A percentile compares a stretch with the other conserved stretches of the same genome.
These are phyloP conservation scores for Aureobasidium musti DNA, from an alignment of 2,329 filamentous ascomycete genomes.

Conservation along the genomic window DNA sequence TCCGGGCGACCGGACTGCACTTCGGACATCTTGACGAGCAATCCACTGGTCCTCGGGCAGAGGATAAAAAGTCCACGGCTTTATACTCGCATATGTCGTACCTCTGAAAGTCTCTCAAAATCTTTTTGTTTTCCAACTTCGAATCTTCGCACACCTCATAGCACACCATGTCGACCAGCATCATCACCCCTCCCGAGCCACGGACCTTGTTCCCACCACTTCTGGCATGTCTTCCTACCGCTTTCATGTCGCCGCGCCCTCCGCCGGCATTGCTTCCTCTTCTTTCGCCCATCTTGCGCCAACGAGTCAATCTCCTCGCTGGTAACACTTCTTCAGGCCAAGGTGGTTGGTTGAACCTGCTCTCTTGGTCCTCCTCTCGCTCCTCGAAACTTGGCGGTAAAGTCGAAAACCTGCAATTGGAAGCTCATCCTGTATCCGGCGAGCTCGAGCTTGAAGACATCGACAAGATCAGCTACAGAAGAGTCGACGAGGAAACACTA, in stretches of 20 bases:
- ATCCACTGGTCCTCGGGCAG: conserved; percentile 10
- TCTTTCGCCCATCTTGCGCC: conserved; percentile 64
- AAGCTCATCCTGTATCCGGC: conserved; percentile 79
- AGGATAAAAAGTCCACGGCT: too few species aligned
- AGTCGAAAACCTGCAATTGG: conserved; percentile 63
- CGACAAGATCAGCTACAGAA: conserved; percentile 62
- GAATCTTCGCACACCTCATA: too few species aligned
- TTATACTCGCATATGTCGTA: not conserved
- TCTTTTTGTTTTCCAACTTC: not conserved
- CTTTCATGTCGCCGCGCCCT: conserved; percentile 60
- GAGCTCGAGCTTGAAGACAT: conserved; percentile 76
- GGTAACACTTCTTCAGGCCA: conserved; percentile 49
- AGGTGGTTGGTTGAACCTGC: conserved; percentile 66
- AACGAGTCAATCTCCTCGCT: conserved; percentile 63
- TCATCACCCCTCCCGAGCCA: conserved; percentile 58
- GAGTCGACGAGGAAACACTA: conserved; percentile 74
- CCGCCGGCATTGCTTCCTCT: conserved; percentile 63
- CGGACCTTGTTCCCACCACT: conserved; percentile 62
- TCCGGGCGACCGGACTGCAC: not conserved
- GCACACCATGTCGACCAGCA: conserved; percentile 36
- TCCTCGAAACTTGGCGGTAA: conserved; percentile 62
- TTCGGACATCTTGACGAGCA: not conserved
- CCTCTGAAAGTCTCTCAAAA: not conserved
- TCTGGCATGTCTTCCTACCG: conserved; percentile 63
- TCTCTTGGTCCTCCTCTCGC: conserved; percentile 66